These are phyloP conservation scores for Colletotrichum horii DNA, from an alignment of 2,329 filamentous ascomycete species.

Conservation along the genomic window DNA sequence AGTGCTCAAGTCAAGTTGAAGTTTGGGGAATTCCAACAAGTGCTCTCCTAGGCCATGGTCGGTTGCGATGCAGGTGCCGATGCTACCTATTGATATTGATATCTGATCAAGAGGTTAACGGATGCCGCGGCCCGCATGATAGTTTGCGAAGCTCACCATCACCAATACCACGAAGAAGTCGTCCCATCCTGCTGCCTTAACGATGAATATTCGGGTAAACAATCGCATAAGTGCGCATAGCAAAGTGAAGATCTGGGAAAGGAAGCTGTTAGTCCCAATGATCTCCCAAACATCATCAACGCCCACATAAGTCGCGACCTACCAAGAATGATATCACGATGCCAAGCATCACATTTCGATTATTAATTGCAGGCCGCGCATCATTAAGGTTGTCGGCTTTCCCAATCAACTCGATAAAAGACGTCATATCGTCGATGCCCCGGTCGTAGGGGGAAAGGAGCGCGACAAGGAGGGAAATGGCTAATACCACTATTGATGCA, in stretches of 20 bases:
- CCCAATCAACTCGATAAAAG: conserved; percentile 14
- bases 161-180: conserved; percentile 21
- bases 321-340: conserved; percentile 22
- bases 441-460: neutral
- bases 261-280: neutral
- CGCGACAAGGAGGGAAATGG: neutral
- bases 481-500: neutral
- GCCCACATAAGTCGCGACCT: neutral
- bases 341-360: conserved; percentile 8
- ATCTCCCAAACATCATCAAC: neutral
- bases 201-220: conserved; percentile 13
- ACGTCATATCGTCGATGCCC: neutral
- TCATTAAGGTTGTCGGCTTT: conserved; percentile 21
- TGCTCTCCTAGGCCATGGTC: conserved; percentile 4
- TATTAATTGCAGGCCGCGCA: conserved; percentile 15
- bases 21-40: neutral
- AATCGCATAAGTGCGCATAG: conserved; percentile 13
- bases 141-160: neutral
- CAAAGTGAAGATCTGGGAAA: neutral
- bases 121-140: neutral
- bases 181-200: conserved; percentile 19
- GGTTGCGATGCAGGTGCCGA: neutral
- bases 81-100: neutral
- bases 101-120: neutral
- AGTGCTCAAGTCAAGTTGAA: neutral